These are phyloP conservation scores for Sordaria brevicollis DNA, from an alignment of 495 filamentous ascomycete genomes.

Conservation along the genomic window DNA sequence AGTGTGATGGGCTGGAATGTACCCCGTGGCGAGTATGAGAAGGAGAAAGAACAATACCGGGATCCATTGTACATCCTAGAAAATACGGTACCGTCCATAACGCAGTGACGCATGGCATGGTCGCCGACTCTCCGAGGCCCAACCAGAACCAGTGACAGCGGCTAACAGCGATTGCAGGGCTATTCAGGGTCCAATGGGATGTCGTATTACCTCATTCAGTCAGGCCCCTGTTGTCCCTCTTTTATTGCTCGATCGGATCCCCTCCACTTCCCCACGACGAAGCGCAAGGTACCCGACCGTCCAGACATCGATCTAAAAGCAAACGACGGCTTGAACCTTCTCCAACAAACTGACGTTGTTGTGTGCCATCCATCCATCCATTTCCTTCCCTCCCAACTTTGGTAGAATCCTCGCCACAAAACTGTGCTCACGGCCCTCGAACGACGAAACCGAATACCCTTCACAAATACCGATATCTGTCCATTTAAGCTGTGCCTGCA, in stretches of 20 bases:
- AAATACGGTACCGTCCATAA: background rate
- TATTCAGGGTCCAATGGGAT: background rate
- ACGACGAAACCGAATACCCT: background rate
- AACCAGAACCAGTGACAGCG: background rate
- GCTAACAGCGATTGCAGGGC: background rate
- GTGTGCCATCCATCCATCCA: no score
- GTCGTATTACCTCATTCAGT: background rate
- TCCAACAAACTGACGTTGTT: background rate
- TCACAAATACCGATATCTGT: background rate
- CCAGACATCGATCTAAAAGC: background rate
- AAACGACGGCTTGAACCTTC: background rate
- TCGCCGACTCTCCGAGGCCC: background rate
- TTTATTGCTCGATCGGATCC: background rate
- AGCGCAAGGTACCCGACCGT: background rate
- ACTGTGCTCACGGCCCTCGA: background rate
- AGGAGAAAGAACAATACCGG: background rate
- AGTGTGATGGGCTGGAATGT: background rate
- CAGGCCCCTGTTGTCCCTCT: background rate
- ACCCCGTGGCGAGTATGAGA: background rate
- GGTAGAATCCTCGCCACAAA: background rate
- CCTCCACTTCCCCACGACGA: no score
- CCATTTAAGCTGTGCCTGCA: background rate
- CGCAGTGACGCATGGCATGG: background rate
- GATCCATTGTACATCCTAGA: background rate
- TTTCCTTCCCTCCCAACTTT: background rate